phyloP scores from a whole-genome alignment of 2,329 filamentous ascomycete genomes.

The Ceratocystis variospora region DNA sequence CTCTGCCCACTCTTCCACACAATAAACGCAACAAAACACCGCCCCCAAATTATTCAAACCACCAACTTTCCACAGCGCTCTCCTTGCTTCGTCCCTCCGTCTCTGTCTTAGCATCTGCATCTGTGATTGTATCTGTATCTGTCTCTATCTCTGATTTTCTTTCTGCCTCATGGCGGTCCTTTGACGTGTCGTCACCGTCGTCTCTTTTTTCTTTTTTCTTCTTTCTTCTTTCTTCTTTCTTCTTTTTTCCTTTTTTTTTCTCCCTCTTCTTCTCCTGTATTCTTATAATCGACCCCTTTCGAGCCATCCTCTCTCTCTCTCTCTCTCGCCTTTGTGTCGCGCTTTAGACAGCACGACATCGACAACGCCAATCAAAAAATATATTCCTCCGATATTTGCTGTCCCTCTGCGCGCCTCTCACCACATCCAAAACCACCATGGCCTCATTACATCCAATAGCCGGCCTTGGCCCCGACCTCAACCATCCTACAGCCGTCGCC shows the following conservation, averaged over 20 bases:
- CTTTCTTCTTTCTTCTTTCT: not conserved
- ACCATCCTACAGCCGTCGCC: not conserved
- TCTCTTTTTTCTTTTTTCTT: not conserved
- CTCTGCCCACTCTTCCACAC: not conserved
- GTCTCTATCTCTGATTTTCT: not conserved
- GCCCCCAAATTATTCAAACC: too few relatives aligned
- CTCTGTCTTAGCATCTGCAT: not conserved
- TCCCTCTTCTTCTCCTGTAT: not conserved
- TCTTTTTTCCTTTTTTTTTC: too few relatives aligned
- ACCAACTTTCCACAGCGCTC: too few relatives aligned
- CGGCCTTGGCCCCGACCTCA: not conserved
- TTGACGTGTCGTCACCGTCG: not conserved
- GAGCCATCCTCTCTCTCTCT: not conserved
- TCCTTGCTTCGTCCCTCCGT: too few relatives aligned
- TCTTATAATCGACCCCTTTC: not conserved
- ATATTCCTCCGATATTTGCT: not conserved
- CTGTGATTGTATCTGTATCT: not conserved
- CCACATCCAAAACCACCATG: slow-evolving; percentile 1
- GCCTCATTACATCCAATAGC: slow-evolving; percentile 9
- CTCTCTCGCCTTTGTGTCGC: not conserved
- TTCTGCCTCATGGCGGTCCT: slow-evolving; percentile 1
- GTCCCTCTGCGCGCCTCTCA: not conserved
- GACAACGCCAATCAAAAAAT: too few relatives aligned
- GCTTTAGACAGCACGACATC: not conserved
- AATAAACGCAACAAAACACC: not conserved